phyloP scores from a whole-genome alignment of 352 stramenopile genomes.

The Plasmopara muralis region DNA sequence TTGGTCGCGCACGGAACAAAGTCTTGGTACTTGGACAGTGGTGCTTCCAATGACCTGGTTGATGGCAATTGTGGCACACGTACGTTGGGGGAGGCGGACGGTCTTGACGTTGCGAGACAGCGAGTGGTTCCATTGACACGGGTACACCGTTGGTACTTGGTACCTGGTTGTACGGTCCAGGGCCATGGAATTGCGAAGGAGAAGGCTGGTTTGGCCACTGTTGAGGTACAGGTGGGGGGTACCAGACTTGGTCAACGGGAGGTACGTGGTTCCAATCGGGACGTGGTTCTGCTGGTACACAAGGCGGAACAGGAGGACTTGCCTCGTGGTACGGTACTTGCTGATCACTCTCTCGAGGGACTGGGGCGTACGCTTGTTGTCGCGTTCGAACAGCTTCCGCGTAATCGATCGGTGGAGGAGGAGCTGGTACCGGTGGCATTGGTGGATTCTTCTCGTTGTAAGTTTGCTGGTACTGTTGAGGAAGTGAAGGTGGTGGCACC shows the following conservation, averaged over 20 bases:
- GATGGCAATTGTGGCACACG: constrained; percentile 69
- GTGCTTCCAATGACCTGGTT: constrained; percentile 77
- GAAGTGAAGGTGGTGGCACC: constrained; percentile 1
- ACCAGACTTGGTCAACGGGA: not conserved
- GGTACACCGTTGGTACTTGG: constrained; percentile 5
- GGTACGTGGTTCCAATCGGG: constrained; percentile 10
- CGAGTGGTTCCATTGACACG: constrained; percentile 21
- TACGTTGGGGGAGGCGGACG: constrained; percentile 51
- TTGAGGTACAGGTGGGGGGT: constrained; percentile 6
- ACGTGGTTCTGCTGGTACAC: constrained; percentile 10
- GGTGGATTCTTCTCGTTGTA: constrained; percentile 18
- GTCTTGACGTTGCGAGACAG: constrained; percentile 23
- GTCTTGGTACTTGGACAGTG: constrained; percentile 36
- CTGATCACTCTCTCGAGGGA: constrained; percentile 9
- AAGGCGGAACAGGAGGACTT: constrained; percentile 13
- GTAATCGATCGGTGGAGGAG: constrained; percentile 19
- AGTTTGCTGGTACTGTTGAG: constrained; percentile 11
- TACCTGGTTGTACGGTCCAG: constrained; percentile 12
- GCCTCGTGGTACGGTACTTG: constrained; percentile 5
- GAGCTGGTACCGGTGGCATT: constrained; percentile 7
- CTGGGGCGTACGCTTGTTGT: constrained; percentile 35
- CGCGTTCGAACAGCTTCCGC: constrained; percentile 29
- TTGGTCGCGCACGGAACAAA: constrained; percentile 8
- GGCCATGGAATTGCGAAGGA: constrained; percentile 10
- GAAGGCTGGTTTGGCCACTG: constrained; percentile 12